These are phyloP conservation scores for Colletotrichum truncatum DNA, from an alignment of 2,329 filamentous ascomycete genomes.

Conservation along the genomic window DNA sequence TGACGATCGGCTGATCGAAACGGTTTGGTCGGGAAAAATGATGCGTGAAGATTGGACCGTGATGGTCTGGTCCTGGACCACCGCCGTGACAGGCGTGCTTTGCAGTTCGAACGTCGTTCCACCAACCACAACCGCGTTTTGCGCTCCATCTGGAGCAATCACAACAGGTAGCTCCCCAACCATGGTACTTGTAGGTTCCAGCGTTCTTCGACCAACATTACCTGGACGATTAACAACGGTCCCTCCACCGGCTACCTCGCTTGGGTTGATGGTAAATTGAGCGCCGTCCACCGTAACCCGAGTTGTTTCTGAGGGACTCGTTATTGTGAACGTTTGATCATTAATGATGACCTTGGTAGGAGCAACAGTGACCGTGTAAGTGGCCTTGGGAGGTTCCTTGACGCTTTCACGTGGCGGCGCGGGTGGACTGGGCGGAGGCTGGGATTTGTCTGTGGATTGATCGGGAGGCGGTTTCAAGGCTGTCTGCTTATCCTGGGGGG, in stretches of 20 bases:
- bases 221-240: constrained; percentile 53
- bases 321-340: constrained; percentile 52
- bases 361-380: constrained; percentile 54
- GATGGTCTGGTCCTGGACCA: constrained; percentile 44
- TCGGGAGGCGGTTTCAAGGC: no score
- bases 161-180: constrained; percentile 51
- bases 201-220: not conserved
- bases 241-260: constrained; percentile 53
- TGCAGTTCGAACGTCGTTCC: constrained; percentile 53
- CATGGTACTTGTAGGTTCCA: constrained; percentile 43
- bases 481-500: constrained; percentile 9
- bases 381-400: constrained; percentile 7
- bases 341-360: constrained; percentile 58
- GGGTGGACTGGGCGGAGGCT: not conserved
- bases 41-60: constrained; percentile 45
- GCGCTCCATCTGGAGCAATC: constrained; percentile 43
- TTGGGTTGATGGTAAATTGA: constrained; percentile 59
- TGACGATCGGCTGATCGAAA: constrained; percentile 43
- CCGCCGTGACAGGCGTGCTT: constrained; percentile 44
- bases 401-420: constrained; percentile 4
- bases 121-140: constrained; percentile 50
- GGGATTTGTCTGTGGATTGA: not conserved
- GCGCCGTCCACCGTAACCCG: constrained; percentile 51
- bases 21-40: constrained; percentile 40
- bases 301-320: constrained; percentile 46